phyloP scores from a whole-genome alignment of 1,284 basidiomycete species.

The Microbotryum scabiosae region DNA sequence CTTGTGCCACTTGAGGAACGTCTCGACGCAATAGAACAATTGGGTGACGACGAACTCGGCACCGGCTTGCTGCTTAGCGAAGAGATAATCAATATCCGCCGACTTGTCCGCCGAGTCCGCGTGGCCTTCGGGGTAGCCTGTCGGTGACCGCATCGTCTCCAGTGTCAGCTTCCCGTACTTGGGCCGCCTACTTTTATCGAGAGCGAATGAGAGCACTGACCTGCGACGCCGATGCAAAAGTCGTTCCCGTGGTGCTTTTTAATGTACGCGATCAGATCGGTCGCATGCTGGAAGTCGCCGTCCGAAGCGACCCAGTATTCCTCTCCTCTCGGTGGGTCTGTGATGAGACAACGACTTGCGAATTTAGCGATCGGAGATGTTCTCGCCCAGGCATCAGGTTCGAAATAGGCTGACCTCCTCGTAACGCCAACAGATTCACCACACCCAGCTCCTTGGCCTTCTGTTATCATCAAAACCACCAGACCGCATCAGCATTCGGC shows the following conservation, averaged over 20 bases:
- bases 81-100: conserved; percentile 76
- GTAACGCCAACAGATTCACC: conserved; percentile 87
- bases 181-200: not conserved
- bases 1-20: conserved; percentile 79
- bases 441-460: conserved; percentile 88
- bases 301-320: conserved; percentile 85
- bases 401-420: conserved; percentile 48
- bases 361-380: too few species aligned
- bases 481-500: not conserved
- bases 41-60: conserved; percentile 89
- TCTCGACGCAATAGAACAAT: conserved; percentile 85
- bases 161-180: not conserved
- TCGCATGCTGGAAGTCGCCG: conserved; percentile 77
- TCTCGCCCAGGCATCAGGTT: not conserved
- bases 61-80: conserved; percentile 77
- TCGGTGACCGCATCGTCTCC: conserved; percentile 45
- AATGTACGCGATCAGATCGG: conserved; percentile 84
- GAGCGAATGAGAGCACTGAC: conserved; percentile 36
- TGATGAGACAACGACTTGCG: conserved; percentile 17
- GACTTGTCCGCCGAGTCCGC: conserved; percentile 38
- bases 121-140: conserved; percentile 59
- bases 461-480: conserved; percentile 41
- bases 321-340: conserved; percentile 75
- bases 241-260: conserved; percentile 71
- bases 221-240: conserved; percentile 88